Base-by-base conservation (phyloP, 2,329 filamentous ascomycete species). In the Fusarium sp. region DNA sequence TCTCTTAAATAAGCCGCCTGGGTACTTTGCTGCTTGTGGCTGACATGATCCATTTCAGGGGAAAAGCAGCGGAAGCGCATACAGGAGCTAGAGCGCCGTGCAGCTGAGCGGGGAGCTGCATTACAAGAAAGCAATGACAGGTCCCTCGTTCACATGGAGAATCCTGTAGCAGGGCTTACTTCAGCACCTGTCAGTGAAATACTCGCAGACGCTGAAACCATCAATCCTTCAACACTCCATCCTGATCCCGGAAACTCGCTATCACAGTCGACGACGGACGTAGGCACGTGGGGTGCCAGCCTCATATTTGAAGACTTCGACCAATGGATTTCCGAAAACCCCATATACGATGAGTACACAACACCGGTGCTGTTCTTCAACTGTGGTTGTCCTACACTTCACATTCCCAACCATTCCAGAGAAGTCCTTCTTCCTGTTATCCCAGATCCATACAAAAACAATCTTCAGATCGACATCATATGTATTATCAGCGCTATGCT, bases 61-160 rank as follows among this genome's bases (percentile, higher is more conserved):
- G 78, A 80, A 39, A 79, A 80, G 52, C 78, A 79, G 42, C 75
- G 73, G 63, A 75, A 75, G 52, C 66, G 75, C 17, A 73, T 80
- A 45, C 61, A 78, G 44, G 76, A 79, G 38, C 67, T 79, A n/a
- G 78, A 79, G 54, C 70, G 66, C 20, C 73, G 63, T n/a, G 76
- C 76, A 54, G 75, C 57, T 26, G 61, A 42, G 42, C n/a, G 56
- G 17, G 45, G n/a, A 7, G 26, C 35, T 39, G 47, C 49, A n/a
- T 26, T 45, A 35, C 28, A 48, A 33, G 57, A 31, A 36, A 38
- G 35, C 18, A n/a, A 28, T n/a, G 56, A 24, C 26, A 22, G 14
- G 3, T 18, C 36, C 26, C 24, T 45, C 3, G 22, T 57, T 11
- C 36, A 69, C 20, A 51, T 35, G 4, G 28, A 18, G 26, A 44